Evolutionary conservation across 2,329 filamentous ascomycete species (phyloP), one percentile per base, ranked within the genome.

Genomic region (Fusarium sp.): DNA sequence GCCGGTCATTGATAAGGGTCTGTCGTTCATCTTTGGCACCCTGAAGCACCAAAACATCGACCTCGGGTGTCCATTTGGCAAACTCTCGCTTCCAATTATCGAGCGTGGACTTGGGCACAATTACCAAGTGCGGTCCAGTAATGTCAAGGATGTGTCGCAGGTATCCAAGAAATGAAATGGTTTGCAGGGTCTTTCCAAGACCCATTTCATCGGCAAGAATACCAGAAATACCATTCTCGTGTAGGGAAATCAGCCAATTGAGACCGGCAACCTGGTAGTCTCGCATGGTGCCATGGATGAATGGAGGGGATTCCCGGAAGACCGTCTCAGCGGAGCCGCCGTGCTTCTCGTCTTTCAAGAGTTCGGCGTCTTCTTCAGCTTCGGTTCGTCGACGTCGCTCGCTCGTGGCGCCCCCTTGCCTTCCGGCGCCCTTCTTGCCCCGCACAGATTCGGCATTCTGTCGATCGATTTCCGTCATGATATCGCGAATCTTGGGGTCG

Each of bases 1-100:
- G 87, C 9, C 94, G 93, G 22, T 97, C 94, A 73, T 94, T 94
- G 82, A 99, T 98, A 60, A 99, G 87, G 53, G 90, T 86, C 71
- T 95, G 90, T 48, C 96, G 93, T 83, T 98, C 95, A 14, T 99
- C 96, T 82, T 99, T 99, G 71, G 93, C 93, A 72, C 96, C 96
- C 81, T 98, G 96, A 13, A 99, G 88, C 16, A 99, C 94, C 41
- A 99, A 85, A 30, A 98, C 94, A 77, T 98, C 94, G 77, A 98
- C 93, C 68, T 98, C 96, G 1, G 96, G 96, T 3, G 95, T 98
- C 96, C 96, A 99, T 79, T 86, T 93, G 60, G 89, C 89, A 80
- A 98, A 98, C 81, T 99, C 96, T 77, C 96, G 91, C 83, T 95
- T 94, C 96, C 96, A 99, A 83, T 99, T 99, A 84, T 99, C 95